Evolutionary conservation across 768 basidiomycete species (phyloP), one percentile per base, ranked within the genome.

Genomic region (Hygrophorus pudorinus): DNA sequence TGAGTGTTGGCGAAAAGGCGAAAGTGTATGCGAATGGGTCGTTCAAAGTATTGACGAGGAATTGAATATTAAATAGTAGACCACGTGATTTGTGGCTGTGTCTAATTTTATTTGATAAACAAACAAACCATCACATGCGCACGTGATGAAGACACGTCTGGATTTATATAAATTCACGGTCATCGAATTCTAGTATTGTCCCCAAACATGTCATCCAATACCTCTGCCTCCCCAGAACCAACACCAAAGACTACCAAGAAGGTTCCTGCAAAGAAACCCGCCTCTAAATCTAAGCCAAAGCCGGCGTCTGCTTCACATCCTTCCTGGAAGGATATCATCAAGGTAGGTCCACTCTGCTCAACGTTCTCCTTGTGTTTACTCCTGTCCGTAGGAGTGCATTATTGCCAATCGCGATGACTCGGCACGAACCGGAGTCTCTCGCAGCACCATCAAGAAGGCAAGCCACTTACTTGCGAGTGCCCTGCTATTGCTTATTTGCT

Each of bases 391-490:
- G 70, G 86, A 89, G 65, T 85, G 82, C 56, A 85, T 92, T 65
- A 64, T 67, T 47, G 73, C 73, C 21, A 70, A 82, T 60, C 78
- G 76, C 31, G 81, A 82, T 41, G 85, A 87, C 24, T 24, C 24
- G 27, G 73, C 77, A 18, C 78, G 83, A 37, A 51, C 64, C 41
- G 89, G 87, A 52, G 89, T 90, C 48, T 90, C 87, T 34, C 76
- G 91, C 46, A 74, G 78, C n/a, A 73, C 67, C 20, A 85, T 93
- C 68, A 94, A 94, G 79, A 89, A 66, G 70, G 81, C 75, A 37
- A 32, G 42, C 43, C 41, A 30, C 38, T 13, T 16, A 12, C 5
- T 46, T 18, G 30, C 27, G 20, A 33, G 48, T 16, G n/a, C n/a
- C n/a, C n/a, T n/a, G n/a, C 28, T 27, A 32, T 43, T 56, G 47